These are phyloP conservation scores for Nicotiana otophora DNA, from an alignment of 257 asterid species.

Conservation along the genomic window DNA sequence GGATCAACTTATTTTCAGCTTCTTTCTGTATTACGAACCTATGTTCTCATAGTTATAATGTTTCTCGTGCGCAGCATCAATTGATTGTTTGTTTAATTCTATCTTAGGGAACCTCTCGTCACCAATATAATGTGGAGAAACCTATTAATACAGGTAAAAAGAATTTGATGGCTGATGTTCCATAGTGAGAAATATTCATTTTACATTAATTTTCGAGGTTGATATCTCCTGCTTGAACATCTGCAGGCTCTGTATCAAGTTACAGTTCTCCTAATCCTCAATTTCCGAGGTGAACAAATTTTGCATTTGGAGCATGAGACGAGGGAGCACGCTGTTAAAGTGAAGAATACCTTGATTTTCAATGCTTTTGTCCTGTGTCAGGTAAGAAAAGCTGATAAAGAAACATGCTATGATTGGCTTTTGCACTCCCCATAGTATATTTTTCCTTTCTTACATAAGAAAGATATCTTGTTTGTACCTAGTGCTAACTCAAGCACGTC, in stretches of 20 bases:
- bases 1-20: neutral
- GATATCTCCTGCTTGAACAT: slow-evolving; percentile 14
- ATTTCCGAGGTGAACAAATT: slow-evolving; percentile 62
- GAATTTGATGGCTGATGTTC: neutral
- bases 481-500: neutral
- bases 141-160: slow-evolving; percentile 73
- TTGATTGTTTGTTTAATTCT: slow-evolving; percentile 6
- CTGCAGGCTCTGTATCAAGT: slow-evolving; percentile 90
- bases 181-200: neutral
- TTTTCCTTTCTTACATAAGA: neutral
- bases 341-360: slow-evolving; percentile 84
- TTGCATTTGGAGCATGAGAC: slow-evolving; percentile 47
- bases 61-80: neutral
- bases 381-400: slow-evolving; percentile 29
- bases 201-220: slow-evolving; percentile 2
- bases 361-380: slow-evolving; percentile 87
- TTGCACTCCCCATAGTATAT: neutral
- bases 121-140: slow-evolving; percentile 99
- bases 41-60: neutral
- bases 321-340: slow-evolving; percentile 45
- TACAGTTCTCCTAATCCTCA: slow-evolving; percentile 71
- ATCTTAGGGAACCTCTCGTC: slow-evolving; percentile 86
- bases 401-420: neutral
- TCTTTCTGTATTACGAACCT: neutral
- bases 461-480: neutral